phyloP scores from a whole-genome alignment of 352 stramenopile species.

The Pythium coloratum region DNA sequence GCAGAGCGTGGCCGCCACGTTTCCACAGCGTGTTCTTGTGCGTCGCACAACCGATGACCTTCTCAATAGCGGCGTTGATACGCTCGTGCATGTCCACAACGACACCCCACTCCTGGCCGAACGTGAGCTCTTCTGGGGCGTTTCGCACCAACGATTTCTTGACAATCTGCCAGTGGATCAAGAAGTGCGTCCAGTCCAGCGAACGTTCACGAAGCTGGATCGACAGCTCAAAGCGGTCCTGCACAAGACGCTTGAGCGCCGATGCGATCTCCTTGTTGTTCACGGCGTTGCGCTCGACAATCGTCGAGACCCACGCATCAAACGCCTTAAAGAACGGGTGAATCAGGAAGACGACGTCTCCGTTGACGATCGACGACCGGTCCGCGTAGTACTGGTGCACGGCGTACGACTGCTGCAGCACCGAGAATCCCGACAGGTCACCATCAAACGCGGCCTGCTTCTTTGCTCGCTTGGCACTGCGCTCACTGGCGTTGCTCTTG shows the following conservation, averaged over 20 bases:
- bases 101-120: slow-evolving; percentile 34
- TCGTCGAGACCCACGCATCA: slow-evolving; percentile 30
- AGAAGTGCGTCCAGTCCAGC: slow-evolving; percentile 81
- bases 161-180: slow-evolving; percentile 82
- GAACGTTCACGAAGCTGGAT: slow-evolving; percentile 56
- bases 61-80: slow-evolving; percentile 69
- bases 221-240: slow-evolving; percentile 76
- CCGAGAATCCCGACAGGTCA: slow-evolving; percentile 47
- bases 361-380: slow-evolving; percentile 63
- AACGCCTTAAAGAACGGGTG: slow-evolving; percentile 67
- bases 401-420: slow-evolving; percentile 85
- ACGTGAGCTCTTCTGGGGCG: slow-evolving; percentile 7
- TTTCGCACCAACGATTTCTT: slow-evolving; percentile 53
- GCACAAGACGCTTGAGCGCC: slow-evolving; percentile 42
- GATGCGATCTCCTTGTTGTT: slow-evolving; percentile 17
- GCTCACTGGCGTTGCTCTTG: slow-evolving; percentile 7
- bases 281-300: slow-evolving; percentile 26
- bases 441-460: slow-evolving; percentile 27
- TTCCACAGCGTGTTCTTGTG: slow-evolving; percentile 93
- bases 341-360: slow-evolving; percentile 69
- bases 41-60: slow-evolving; percentile 59
- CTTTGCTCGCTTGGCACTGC: slow-evolving; percentile 30
- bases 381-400: slow-evolving; percentile 77
- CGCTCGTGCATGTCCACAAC: slow-evolving; percentile 73
- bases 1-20: slow-evolving; percentile 80